These are phyloP conservation scores for Acacia acuminata DNA, from an alignment of 306 rosid species.

Conservation along the genomic window DNA sequence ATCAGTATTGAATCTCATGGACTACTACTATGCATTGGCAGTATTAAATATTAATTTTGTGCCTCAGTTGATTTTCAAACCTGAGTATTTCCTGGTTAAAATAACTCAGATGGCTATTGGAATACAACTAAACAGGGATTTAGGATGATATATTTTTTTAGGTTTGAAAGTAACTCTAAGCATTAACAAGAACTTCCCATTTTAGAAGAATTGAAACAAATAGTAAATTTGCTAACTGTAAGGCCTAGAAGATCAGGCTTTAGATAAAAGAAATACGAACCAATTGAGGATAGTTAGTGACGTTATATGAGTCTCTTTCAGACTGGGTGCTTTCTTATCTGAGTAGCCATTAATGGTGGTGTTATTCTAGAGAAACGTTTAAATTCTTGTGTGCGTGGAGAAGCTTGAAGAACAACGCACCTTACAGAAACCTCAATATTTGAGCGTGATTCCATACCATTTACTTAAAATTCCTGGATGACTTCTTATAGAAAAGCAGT, in stretches of 20 bases:
- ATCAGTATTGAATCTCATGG: not conserved
- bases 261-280: not conserved
- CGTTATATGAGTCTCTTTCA: not conserved
- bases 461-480: not conserved
- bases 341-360: not conserved
- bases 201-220: not conserved
- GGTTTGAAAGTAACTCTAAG: not conserved
- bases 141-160: not conserved
- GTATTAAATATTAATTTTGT: not conserved
- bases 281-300: not conserved
- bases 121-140: not conserved
- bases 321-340: not conserved
- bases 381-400: not conserved
- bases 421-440: too few species aligned
- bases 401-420: slow-evolving; percentile 2
- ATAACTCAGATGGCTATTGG: not conserved
- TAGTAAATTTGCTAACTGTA: not conserved
- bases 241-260: not conserved
- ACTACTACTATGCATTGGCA: not conserved
- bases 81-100: not conserved
- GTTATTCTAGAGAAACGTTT: not conserved
- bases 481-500: not conserved
- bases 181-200: not conserved
- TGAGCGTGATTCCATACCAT: not conserved
- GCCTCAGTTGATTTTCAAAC: not conserved